Conservation (phyloP, 768 basidiomycete species). For the Termitomyces eurrhizus region DNA sequence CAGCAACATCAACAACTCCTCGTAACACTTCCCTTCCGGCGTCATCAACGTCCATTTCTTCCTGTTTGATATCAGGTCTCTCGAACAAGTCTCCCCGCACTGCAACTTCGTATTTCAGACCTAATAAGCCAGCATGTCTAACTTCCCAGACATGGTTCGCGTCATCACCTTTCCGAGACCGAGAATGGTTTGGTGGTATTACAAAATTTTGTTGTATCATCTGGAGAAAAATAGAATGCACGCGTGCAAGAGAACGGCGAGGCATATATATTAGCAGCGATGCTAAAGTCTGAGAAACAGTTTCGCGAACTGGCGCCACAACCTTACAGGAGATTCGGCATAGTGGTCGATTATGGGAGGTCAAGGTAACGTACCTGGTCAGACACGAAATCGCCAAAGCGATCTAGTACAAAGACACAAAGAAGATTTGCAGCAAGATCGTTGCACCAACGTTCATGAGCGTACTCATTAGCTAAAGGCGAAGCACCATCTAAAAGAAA, state of each 20-base stretch:
- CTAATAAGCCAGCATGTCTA: conserved; percentile 94
- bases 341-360: not conserved
- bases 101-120: conserved; percentile 97
- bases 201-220: conserved; percentile 92
- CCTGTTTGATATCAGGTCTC: conserved; percentile 25
- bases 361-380: conserved; percentile 56
- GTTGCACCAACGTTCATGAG: conserved; percentile 88
- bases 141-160: conserved; percentile 89
- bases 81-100: conserved; percentile 84
- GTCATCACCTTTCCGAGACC: conserved; percentile 31
- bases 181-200: conserved; percentile 31
- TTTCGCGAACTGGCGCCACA: conserved; percentile 95
- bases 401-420: conserved; percentile 87
- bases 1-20: conserved; percentile 86
- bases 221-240: conserved; percentile 79
- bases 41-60: conserved; percentile 31
- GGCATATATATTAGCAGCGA: conserved; percentile 89
- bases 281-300: conserved; percentile 90
- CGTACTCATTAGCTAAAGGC: conserved; percentile 53
- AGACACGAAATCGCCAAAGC: conserved; percentile 97
- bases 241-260: conserved; percentile 67
- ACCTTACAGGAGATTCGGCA: conserved; percentile 39
- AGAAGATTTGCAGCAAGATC: conserved; percentile 81
- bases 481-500: conserved; percentile 43
- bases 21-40: conserved; percentile 57